Evolutionary conservation across 257 asterid species (phyloP).

Genomic region (Catharanthus roseus): DNA sequence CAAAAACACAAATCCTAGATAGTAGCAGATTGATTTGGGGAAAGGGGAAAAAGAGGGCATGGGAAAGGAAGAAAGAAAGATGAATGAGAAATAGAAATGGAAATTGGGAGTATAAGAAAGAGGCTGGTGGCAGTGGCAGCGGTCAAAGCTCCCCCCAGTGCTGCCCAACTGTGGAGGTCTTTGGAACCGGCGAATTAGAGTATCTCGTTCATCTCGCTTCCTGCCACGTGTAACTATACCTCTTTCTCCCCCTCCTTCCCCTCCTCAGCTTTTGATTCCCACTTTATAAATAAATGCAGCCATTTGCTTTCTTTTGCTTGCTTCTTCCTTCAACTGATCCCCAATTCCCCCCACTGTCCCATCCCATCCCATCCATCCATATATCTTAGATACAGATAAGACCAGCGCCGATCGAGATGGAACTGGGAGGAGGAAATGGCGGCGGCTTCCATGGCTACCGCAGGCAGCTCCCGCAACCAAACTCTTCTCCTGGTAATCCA

Average conservation of each 20-base stretch:
- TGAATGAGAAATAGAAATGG: too few species aligned
- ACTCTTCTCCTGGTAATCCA: conserved; percentile 7
- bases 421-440: conserved; percentile 13
- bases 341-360: too few species aligned
- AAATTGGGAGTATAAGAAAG: conserved; percentile 6
- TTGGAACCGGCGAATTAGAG: conserved; percentile 19
- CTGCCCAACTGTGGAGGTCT: conserved; percentile 18
- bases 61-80: too few species aligned
- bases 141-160: conserved; percentile 20
- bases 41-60: too few species aligned
- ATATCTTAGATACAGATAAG: too few species aligned
- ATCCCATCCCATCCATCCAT: too few species aligned
- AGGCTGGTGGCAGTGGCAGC: too few species aligned
- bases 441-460: conserved; percentile 26
- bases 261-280: not conserved
- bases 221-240: conserved; percentile 13
- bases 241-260: not conserved
- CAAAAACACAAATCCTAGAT: too few species aligned
- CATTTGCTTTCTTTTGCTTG: conserved; percentile 1
- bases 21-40: too few species aligned
- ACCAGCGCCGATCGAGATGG: too few species aligned
- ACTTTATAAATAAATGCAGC: not conserved
- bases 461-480: conserved; percentile 17
- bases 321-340: too few species aligned
- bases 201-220: conserved; percentile 17